A percentile compares a stretch with the other conserved stretches of the same genome.
These are phyloP conservation scores for Quercus rubra DNA, from an alignment of 306 rosid genomes.

Conservation along the genomic window DNA sequence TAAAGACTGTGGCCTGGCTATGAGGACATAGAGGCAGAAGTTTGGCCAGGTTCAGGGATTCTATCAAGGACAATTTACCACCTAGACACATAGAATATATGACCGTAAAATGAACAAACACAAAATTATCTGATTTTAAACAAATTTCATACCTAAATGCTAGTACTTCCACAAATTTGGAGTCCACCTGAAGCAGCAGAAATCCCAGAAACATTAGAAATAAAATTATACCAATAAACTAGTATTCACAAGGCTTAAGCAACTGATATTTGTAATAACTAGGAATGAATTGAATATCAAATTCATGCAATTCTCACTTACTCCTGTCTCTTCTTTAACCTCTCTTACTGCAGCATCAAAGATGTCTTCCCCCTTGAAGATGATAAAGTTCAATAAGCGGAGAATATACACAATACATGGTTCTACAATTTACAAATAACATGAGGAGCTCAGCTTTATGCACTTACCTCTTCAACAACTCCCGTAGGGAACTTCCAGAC, in stretches of 20 bases:
- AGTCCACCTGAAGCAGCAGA: constrained; percentile 61
- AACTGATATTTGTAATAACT: constrained; percentile 1
- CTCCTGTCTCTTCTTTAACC: constrained; percentile 93
- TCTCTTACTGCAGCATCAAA: constrained; percentile 74
- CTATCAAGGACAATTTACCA: background rate
- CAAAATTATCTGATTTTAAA: background rate
- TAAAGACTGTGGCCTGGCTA: background rate
- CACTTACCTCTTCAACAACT: constrained; percentile 67
- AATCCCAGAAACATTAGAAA: constrained; percentile 16
- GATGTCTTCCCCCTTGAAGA: constrained; percentile 78
- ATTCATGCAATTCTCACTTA: constrained; percentile 32
- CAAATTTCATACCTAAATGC: constrained; percentile 61
- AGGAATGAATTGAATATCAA: background rate
- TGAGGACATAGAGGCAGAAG: background rate
- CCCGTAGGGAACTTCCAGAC: constrained; percentile 90
- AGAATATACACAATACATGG: constrained; percentile 5
- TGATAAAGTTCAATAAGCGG: constrained; percentile 18
- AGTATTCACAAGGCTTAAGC: background rate
- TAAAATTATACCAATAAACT: constrained; percentile 6
- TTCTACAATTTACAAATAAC: background rate
- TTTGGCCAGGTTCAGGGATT: background rate
- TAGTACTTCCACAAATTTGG: constrained; percentile 77
- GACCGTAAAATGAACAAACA: background rate
- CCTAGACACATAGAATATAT: background rate
- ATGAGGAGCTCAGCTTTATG: background rate